phyloP scores from a whole-genome alignment of 257 asterid species.

The Solanum paucissectum region DNA sequence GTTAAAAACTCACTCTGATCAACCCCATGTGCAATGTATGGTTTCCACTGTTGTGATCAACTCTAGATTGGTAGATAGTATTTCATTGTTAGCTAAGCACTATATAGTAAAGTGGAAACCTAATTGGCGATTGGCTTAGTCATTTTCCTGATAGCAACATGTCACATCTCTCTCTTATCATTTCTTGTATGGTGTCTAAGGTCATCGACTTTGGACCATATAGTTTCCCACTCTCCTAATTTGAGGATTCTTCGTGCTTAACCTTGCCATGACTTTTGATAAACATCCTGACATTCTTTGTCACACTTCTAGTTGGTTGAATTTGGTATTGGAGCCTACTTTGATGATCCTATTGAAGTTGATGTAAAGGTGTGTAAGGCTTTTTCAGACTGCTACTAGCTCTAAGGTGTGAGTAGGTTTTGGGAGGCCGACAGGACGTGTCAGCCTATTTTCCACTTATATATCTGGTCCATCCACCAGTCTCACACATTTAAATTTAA shows the following conservation, averaged over 20 bases:
- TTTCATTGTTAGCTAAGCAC: too few relatives aligned
- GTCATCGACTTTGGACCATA: slow-evolving; percentile 29
- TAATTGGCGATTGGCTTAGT: slow-evolving; percentile 41
- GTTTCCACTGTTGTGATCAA: too few relatives aligned
- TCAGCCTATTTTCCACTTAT: slow-evolving; percentile 70
- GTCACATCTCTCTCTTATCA: neutral
- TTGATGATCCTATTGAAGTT: slow-evolving; percentile 9
- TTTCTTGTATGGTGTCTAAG: slow-evolving; percentile 25
- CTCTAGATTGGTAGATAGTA: too few relatives aligned
- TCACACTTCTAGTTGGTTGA: slow-evolving; percentile 26
- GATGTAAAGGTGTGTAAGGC: slow-evolving; percentile 28
- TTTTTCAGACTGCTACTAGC: slow-evolving; percentile 28
- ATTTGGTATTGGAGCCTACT: slow-evolving; percentile 23
- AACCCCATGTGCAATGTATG: neutral
- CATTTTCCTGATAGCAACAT: slow-evolving; percentile 29
- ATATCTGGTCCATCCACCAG: slow-evolving; percentile 23
- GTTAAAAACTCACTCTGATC: neutral
- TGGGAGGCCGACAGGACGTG: slow-evolving; percentile 24
- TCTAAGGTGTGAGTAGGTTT: slow-evolving; percentile 31
- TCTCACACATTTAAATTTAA: slow-evolving; percentile 59
- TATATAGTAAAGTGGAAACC: slow-evolving; percentile 11
- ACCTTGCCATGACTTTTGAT: slow-evolving; percentile 27
- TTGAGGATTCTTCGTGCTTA: slow-evolving; percentile 24
- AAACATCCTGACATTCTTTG: slow-evolving; percentile 26
- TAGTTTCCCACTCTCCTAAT: slow-evolving; percentile 23